Base-by-base conservation (phyloP, 257 asterid genomes). In the Jasminum sambac region DNA sequence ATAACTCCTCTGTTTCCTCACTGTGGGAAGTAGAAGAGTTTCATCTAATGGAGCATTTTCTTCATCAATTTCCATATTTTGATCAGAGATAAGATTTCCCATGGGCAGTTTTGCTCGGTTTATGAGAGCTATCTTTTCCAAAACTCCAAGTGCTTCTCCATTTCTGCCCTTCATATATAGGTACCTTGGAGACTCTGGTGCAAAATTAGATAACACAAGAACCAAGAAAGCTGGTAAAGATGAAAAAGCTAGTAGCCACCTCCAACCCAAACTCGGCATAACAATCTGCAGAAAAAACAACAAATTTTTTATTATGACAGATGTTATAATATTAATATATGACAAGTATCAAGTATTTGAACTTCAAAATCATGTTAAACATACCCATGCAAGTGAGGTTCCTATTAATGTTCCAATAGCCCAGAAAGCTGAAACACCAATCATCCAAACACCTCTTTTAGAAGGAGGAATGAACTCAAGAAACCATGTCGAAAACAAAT, bases 381-480 rank as follows among this genome's bases (percentile, higher is more conserved):
- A 30, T 83, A 85, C 88, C 88, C 88, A 85, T 13, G 86, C 86
- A 46, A 85, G 71, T 17, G 76, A 67, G 69, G 86, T 83, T 55
- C 84, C 90, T 40, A 79, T 8, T 13, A 81, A n/a, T 19, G 79
- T 78, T 72, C 88, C 90, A 64, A 68, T 38, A 2, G 82, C 71
- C 84, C 83, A 86, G 66, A 80, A 86, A 48, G 60, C 37, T 14
- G 78, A 55, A 14, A 81, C 68, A 39, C 30, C 58, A 26, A 85
- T 65, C 74, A 65, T 37, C 85, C 86, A 83, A 39, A 76, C 75
- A 41, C 90, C 90, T 74, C 90, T 79, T 37, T 77, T 74, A n/a
- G 76, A 69, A 13, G 71, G 52, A 5, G 88, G 82, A 4, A 79
- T 58, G 67, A 83, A 81, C 59, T 85, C 90, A 59, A 85, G 30